These are phyloP conservation scores for Fonsecaea pedrosoi DNA, from an alignment of 2,329 filamentous ascomycete species.

Conservation along the genomic window DNA sequence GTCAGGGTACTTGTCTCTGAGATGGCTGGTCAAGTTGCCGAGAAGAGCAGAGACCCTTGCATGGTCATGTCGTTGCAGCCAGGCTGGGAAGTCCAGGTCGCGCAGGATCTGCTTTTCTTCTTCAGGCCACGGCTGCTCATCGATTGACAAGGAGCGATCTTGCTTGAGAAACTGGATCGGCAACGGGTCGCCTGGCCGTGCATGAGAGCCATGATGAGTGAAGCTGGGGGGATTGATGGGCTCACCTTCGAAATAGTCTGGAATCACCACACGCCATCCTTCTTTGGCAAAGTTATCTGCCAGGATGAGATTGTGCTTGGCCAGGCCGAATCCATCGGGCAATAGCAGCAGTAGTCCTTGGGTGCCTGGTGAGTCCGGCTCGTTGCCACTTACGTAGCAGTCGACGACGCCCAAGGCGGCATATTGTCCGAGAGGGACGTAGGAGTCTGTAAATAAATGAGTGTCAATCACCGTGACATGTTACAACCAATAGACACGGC, in stretches of 20 bases:
- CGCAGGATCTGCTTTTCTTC: conserved; percentile 10
- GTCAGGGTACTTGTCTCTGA: not conserved
- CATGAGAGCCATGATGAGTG: not conserved
- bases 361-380: not conserved
- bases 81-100: conserved; percentile 7
- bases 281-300: conserved; percentile 19
- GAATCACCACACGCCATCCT: conserved; percentile 14
- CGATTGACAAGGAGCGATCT: conserved; percentile 13
- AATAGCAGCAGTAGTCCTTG: conserved; percentile 10
- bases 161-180: conserved; percentile 17
- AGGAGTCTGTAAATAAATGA: not conserved
- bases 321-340: conserved; percentile 24
- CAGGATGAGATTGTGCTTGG: conserved; percentile 22
- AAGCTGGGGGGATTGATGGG: not conserved
- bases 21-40: not conserved
- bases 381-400: not conserved
- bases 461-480: not conserved
- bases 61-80: conserved; percentile 8
- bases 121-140: conserved; percentile 24
- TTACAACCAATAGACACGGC: no score
- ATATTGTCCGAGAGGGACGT: not conserved
- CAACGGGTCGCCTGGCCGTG: conserved; percentile 9
- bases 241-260: conserved; percentile 27
- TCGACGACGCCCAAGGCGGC: not conserved
- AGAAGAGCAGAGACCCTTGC: not conserved